phyloP scores from a whole-genome alignment of 2,329 filamentous ascomycete species.

The Chaetomium sp. region DNA sequence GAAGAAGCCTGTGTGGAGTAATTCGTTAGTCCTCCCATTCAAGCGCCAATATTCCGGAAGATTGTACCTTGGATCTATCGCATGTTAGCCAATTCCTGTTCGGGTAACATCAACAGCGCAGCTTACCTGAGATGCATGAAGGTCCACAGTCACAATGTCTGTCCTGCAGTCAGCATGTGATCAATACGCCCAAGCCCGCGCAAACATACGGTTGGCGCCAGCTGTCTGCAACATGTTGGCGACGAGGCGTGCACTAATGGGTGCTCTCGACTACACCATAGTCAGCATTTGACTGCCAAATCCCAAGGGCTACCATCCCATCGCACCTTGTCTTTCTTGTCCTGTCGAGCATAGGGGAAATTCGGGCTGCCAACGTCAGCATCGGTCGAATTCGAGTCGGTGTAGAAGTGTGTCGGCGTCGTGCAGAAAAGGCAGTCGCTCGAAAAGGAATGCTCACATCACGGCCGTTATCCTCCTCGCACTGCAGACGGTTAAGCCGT shows the following conservation, averaged over 20 bases:
- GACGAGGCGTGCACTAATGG: constrained; percentile 91
- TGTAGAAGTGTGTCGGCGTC: not conserved
- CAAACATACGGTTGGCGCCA: constrained; percentile 66
- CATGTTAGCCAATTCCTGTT: not conserved
- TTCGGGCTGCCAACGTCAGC: constrained; percentile 52
- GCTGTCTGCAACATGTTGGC: constrained; percentile 97
- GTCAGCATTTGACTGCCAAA: not conserved
- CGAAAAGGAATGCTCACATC: constrained; percentile 38
- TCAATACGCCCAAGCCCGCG: not conserved
- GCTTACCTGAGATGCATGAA: constrained; percentile 71
- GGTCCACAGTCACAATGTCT: constrained; percentile 84
- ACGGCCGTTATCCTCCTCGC: constrained; percentile 91
- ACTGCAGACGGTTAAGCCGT: constrained; percentile 10
- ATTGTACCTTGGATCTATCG: constrained; percentile 23
- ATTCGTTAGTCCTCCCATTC: not conserved
- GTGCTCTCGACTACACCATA: constrained; percentile 67
- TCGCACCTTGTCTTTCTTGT: constrained; percentile 77
- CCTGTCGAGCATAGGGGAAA: constrained; percentile 92
- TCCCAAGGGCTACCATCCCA: no score
- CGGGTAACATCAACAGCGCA: no score
- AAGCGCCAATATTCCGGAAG: not conserved
- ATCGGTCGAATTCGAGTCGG: not conserved
- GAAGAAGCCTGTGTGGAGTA: constrained; percentile 68
- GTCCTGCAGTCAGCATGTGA: not conserved
- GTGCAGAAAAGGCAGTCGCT: not conserved